Conservation (phyloP, 2,329 filamentous ascomycete genomes). For the Arthrobotrys entomopaga region DNA sequence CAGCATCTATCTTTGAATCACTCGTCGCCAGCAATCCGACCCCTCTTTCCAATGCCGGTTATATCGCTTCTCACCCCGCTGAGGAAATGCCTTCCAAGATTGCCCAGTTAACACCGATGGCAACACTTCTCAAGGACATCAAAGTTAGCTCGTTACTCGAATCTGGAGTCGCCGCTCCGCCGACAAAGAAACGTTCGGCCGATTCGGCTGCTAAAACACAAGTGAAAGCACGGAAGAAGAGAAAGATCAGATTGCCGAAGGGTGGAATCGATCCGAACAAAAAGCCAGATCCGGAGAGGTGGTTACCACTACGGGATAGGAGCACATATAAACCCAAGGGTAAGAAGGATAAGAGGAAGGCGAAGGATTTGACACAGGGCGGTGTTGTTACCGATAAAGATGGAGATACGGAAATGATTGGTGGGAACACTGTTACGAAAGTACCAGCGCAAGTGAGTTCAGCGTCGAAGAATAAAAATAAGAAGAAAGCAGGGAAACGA, state of each 20-base stretch:
- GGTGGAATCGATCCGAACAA: conserved; percentile 77
- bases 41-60: conserved; percentile 77
- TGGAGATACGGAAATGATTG: conserved; percentile 54
- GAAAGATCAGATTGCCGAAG: conserved; percentile 71
- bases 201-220: conserved; percentile 63
- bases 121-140: conserved; percentile 70
- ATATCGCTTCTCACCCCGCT: conserved; percentile 79
- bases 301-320: conserved; percentile 89
- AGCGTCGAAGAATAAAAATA: conserved; percentile 38
- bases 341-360: conserved; percentile 88
- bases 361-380: conserved; percentile 82
- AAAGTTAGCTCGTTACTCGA: conserved; percentile 72
- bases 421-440: conserved; percentile 51
- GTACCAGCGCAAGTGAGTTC: conserved; percentile 30
- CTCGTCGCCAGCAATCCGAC: conserved; percentile 73
- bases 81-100: conserved; percentile 69
- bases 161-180: conserved; percentile 71
- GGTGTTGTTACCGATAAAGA: conserved; percentile 75
- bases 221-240: conserved; percentile 69
- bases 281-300: conserved; percentile 87
- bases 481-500: conserved; percentile 51
- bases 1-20: conserved; percentile 80
- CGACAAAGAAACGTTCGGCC: conserved; percentile 66
- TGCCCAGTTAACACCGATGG: conserved; percentile 69
- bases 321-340: conserved; percentile 90